Base-by-base conservation (phyloP, 768 basidiomycete species). In the Paxillus ammoniavirescens region DNA sequence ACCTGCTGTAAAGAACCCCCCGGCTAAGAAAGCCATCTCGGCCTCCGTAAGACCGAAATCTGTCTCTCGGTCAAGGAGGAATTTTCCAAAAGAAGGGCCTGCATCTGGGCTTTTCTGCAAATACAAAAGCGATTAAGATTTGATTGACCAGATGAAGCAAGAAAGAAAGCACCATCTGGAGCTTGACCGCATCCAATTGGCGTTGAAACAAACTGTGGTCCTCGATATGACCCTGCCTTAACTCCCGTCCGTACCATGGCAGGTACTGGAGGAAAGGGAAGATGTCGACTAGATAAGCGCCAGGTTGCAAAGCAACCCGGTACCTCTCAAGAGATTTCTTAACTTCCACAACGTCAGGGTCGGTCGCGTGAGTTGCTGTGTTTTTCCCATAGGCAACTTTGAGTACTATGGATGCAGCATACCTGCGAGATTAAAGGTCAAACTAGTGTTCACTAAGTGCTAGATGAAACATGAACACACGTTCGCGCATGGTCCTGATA, bases 241-340 rank as follows among this genome's bases (percentile, higher is more conserved):
- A 70, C 49, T 82, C 79, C 5, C 75, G 73, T 5, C 82, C 71
- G 60, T 84, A 84, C n/a, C 80, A 81, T 0, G 85, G 84, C n/a
- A 86, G 59, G 61, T 79, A 80, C 42, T 60, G 59, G 18, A 73
- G 57, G 41, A 66, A 57, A 4, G 74, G 72, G 14, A 67, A 64
- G 5, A 47, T 56, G 52, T 75, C 72, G n/a, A 73, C 69, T 17
- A 67, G 56, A 44, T 70, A 67, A n/a, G 63, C 58, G 0, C 72
- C 72, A 1, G 68, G 67, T 4, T 59, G 51, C n/a, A 74, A 43
- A 1, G 65, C 54, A 7, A 12, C 36, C 21, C 51, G 45, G 2
- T 74, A 53, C 12, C 67, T 58, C 9, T 23, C 33, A 6, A 67
- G 42, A 14, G 61, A 58, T 28, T 52, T 52, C n/a, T 64, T 60